These are phyloP conservation scores for Hepatocystis sp. DNA, from an alignment of 169 alveolate genomes.

Conservation along the genomic window DNA sequence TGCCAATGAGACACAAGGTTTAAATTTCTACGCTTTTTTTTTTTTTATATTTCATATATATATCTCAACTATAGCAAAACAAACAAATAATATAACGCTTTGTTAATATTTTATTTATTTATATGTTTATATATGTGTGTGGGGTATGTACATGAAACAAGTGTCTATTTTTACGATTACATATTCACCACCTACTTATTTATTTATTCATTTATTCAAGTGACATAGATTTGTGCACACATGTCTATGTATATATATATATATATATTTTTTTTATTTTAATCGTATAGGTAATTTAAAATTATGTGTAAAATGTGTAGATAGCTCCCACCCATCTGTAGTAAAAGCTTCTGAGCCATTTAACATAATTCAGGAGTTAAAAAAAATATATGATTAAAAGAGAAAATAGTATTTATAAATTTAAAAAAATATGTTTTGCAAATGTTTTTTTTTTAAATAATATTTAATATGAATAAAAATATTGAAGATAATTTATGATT, in stretches of 20 bases:
- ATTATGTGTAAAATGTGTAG: slow-evolving; percentile 66
- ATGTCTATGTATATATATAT: neutral
- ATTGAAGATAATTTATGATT: too few species aligned
- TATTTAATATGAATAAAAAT: too few species aligned
- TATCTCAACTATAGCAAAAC: neutral
- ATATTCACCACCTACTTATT: too few species aligned
- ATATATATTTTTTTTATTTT: neutral
- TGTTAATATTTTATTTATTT: too few species aligned
- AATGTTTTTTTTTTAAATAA: too few species aligned
- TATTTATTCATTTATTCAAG: too few species aligned
- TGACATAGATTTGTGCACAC: too few species aligned
- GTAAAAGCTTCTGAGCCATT: slow-evolving; percentile 13
- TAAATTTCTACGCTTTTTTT: neutral
- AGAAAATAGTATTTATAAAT: neutral
- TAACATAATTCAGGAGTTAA: slow-evolving; percentile 32
- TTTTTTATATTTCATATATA: neutral
- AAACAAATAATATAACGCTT: neutral
- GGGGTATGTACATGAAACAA: too few species aligned
- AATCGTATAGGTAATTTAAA: slow-evolving; percentile 18
- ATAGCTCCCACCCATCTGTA: slow-evolving; percentile 30
- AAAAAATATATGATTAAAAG: neutral
- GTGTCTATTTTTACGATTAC: too few species aligned
- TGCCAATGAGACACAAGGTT: slow-evolving; percentile 48
- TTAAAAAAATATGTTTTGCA: neutral
- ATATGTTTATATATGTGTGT: too few species aligned